Conservation (phyloP, 2,329 filamentous ascomycete genomes). For the Chalaropsis ovoidea region DNA sequence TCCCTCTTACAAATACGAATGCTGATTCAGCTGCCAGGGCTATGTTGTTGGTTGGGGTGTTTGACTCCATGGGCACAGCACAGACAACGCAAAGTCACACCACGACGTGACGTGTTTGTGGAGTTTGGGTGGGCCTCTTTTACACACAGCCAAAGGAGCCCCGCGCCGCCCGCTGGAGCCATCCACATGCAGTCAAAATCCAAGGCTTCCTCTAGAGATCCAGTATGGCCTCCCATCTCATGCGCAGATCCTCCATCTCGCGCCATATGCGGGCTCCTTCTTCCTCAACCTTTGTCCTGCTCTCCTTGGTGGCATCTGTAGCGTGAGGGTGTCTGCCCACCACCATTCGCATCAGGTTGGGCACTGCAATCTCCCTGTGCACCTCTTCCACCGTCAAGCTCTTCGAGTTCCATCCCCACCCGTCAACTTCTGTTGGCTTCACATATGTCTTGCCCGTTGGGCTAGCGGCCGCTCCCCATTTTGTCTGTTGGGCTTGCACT, state of each 20-base stretch:
- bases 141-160: neutral
- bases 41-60: neutral
- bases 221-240: conserved; percentile 49
- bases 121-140: neutral
- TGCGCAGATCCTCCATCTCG: conserved; percentile 61
- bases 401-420: conserved; percentile 62
- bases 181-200: neutral
- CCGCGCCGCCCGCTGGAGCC: neutral
- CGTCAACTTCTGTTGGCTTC: conserved; percentile 71
- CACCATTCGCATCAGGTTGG: conserved; percentile 42
- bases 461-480: conserved; percentile 75
- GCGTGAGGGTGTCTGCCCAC: conserved; percentile 51
- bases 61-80: neutral
- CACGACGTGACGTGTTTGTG: neutral
- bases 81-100: neutral
- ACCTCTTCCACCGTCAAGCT: conserved; percentile 32
- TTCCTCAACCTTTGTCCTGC: conserved; percentile 51
- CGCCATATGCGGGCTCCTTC: conserved; percentile 54
- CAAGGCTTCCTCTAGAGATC: conserved; percentile 10
- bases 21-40: neutral
- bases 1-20: neutral
- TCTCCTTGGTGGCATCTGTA: conserved; percentile 50
- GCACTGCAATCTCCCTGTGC: conserved; percentile 33
- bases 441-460: conserved; percentile 49
- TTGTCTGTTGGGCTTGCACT: conserved; percentile 46